Base-by-base conservation (phyloP, 2,329 filamentous ascomycete species). In the Ophiobolus disseminans region DNA sequence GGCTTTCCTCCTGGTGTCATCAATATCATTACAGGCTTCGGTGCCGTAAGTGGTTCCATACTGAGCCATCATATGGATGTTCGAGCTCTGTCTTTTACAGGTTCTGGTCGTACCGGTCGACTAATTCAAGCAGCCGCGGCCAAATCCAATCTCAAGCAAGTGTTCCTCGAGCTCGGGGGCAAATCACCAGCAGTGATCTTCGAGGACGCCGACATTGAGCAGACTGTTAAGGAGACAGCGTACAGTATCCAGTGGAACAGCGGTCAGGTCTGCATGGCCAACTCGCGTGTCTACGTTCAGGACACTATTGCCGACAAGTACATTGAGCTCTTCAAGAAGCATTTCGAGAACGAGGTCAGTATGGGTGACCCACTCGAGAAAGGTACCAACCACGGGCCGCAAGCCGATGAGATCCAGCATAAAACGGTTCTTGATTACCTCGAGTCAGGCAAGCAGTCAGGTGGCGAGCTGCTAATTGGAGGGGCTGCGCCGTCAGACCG, bases 121-220 rank as follows among this genome's bases (percentile, higher is more conserved):
- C 90, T 93, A 75, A 93, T 94, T 70, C 93, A 87, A 57, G 66
- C 62, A 73, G 76, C 79, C 48, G 83, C 88, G 40, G 89, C 86
- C 31, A 90, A 88, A 3, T 89, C 88, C 59, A 91, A 93, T 65
- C 88, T 90, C 62, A 93, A 94, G 81, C 86, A 89, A 63, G 89
- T 92, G 16, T 89, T 91, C 76, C 89, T 90, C 66, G 93, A 94
- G 75, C 78, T 94, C 47, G 90, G 90, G 23, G 90, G 90, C 61
- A 94, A 94, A 81, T 93, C 93, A 78, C 90, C 93, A 67, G 89
- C 89, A 10, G 86, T 88, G 32, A 83, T 93, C 17, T 83, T 93
- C 63, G 89, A 93, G 69, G 90, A 90, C 40, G 90, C 90, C 17
- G 91, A 85, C 57, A 76, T 93, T 16, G 80, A 92, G 20, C 88